Evolutionary conservation across 371 early-diverging fungal genomes (phyloP).

Genomic region (Choanephora cucurbitarum): DNA sequence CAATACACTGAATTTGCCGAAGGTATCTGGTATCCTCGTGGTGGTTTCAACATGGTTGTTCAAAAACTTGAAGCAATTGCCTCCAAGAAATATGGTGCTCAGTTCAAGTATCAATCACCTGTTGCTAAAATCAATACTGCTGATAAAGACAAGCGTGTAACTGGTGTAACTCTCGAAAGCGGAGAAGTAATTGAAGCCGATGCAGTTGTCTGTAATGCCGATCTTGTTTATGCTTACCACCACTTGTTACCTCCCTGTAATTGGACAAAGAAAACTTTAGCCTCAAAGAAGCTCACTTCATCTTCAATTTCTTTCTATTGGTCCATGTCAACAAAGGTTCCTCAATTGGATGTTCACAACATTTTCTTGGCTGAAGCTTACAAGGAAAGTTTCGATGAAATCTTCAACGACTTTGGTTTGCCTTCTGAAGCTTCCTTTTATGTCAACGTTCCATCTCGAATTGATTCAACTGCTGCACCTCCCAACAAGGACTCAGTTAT

Average conservation of each 20-base stretch:
- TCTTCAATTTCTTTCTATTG: conserved; percentile 68
- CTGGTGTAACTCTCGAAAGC: conserved; percentile 55
- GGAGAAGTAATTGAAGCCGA: conserved; percentile 56
- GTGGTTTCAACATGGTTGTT: conserved; percentile 66
- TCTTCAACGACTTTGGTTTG: conserved; percentile 49
- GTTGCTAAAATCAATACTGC: conserved; percentile 53
- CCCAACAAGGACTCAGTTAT: conserved; percentile 53
- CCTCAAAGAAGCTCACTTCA: conserved; percentile 54
- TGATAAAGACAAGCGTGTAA: conserved; percentile 29
- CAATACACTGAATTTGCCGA: conserved; percentile 67
- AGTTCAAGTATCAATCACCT: conserved; percentile 47
- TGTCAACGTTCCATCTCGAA: conserved; percentile 62
- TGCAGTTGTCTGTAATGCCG: conserved; percentile 66
- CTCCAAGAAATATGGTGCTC: conserved; percentile 47
- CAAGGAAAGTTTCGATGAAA: conserved; percentile 60
- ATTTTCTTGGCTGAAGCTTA: conserved; percentile 65
- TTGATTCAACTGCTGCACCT: conserved; percentile 62
- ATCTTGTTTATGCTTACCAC: conserved; percentile 63
- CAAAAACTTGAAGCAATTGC: conserved; percentile 55
- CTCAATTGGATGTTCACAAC: conserved; percentile 61
- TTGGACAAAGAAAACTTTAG: conserved; percentile 44
- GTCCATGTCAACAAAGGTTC: conserved; percentile 52
- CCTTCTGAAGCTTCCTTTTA: conserved; percentile 63
- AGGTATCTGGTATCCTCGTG: conserved; percentile 68
- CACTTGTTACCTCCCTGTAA: conserved; percentile 52